Evolutionary conservation across 2,329 filamentous ascomycete species (phyloP).

Genomic region (Ramularia collo-cygni): DNA sequence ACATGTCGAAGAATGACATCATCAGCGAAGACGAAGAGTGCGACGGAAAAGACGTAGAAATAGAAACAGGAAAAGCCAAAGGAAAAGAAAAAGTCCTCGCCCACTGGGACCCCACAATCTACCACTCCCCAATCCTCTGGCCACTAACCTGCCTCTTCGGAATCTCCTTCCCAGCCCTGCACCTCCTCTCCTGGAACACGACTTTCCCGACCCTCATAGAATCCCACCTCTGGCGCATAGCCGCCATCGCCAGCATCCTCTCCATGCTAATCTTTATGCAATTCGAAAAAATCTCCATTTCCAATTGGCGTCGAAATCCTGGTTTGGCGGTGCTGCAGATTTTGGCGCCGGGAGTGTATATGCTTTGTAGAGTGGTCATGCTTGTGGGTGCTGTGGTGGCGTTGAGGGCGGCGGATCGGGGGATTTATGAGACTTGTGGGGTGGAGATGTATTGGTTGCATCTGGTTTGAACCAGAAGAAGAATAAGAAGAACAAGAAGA

Average conservation of each 20-base stretch:
- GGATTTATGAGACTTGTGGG: constrained; percentile 9
- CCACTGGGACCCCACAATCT: constrained; percentile 23
- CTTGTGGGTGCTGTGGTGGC: constrained; percentile 9
- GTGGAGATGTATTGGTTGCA: constrained; percentile 5
- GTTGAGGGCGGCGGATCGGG: constrained; percentile 8
- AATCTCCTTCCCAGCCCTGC: constrained; percentile 27
- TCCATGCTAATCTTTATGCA: constrained; percentile 23
- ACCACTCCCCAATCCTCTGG: constrained; percentile 21
- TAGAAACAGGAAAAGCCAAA: neutral
- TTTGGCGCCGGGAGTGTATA: constrained; percentile 7
- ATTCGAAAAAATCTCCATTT: constrained; percentile 12
- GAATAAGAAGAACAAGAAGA: no score
- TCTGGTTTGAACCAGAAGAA: no score
- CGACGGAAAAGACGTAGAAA: neutral
- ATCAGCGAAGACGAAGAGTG: neutral
- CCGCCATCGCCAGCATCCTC: constrained; percentile 24
- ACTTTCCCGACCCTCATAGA: constrained; percentile 27
- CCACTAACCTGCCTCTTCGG: constrained; percentile 15
- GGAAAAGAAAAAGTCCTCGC: constrained; percentile 17
- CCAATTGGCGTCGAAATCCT: constrained; percentile 11
- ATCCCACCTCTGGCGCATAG: constrained; percentile 27
- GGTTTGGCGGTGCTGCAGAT: constrained; percentile 15
- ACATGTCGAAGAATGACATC: constrained; percentile 5
- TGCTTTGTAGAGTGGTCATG: constrained; percentile 9
- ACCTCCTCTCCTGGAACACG: constrained; percentile 29